phyloP scores from a whole-genome alignment of 306 rosid genomes.

The Macrotyloma uniflorum region DNA sequence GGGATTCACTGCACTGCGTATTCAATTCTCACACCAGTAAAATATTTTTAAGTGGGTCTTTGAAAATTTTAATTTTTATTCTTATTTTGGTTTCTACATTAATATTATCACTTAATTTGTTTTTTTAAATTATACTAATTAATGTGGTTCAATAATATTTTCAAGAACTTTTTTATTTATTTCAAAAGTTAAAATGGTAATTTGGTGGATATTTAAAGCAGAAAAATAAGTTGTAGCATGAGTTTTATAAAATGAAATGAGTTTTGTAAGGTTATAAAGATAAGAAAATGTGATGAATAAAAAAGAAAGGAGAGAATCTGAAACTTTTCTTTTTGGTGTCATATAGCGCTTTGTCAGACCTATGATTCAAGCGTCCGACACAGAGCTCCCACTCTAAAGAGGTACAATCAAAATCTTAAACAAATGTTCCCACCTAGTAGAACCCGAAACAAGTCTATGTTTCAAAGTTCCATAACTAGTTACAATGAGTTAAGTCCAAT shows the following conservation, averaged over 20 bases:
- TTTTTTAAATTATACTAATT: too few relatives aligned
- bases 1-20: not conserved
- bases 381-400: not conserved
- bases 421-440: slow-evolving; percentile 4
- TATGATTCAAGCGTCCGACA: not conserved
- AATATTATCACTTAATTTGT: too few relatives aligned
- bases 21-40: not conserved
- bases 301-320: not conserved
- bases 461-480: not conserved
- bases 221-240: not conserved
- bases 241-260: not conserved
- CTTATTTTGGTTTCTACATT: too few relatives aligned
- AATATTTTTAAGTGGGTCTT: too few relatives aligned
- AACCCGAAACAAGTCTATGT: not conserved
- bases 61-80: too few relatives aligned
- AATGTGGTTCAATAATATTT: too few relatives aligned
- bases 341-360: not conserved
- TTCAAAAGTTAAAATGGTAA: too few relatives aligned
- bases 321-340: not conserved
- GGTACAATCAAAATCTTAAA: not conserved
- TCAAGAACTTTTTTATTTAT: too few relatives aligned
- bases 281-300: not conserved
- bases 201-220: not conserved
- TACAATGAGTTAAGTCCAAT: not conserved
- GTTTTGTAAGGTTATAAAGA: not conserved